phyloP scores from a whole-genome alignment of 805 yeast species.

The Tetrapisispora arboricola region DNA sequence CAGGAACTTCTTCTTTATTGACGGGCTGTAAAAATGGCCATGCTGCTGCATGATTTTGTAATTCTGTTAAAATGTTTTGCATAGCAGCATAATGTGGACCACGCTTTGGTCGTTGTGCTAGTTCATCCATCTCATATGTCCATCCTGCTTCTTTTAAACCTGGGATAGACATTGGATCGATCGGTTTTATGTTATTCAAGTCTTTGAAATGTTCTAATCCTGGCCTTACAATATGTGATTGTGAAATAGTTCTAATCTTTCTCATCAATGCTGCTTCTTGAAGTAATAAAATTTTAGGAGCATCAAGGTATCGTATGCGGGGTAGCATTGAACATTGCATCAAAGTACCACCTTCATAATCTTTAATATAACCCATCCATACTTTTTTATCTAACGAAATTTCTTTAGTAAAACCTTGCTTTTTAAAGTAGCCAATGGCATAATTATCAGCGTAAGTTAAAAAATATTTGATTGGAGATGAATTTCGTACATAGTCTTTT shows the following conservation, averaged over 20 bases:
- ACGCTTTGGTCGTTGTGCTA: conserved; percentile 89
- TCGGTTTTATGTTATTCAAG: conserved; percentile 34
- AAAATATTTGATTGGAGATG: conserved; percentile 77
- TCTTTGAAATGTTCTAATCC: conserved; percentile 68
- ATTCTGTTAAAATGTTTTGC: conserved; percentile 77
- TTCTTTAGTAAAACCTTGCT: conserved; percentile 96
- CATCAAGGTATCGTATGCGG: conserved; percentile 75
- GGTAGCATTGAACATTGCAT: conserved; percentile 98
- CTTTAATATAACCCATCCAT: conserved; percentile 99
- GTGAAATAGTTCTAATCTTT: conserved; percentile 69
- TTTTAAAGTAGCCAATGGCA: conserved; percentile 96
- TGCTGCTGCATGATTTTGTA: conserved; percentile 91
- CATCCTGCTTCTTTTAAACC: conserved; percentile 92
- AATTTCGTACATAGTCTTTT: conserved; percentile 86
- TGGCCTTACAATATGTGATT: conserved; percentile 69
- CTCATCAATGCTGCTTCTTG: conserved; percentile 88
- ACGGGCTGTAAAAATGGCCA: conserved; percentile 98
- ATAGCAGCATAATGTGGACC: conserved; percentile 91
- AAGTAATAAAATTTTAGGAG: conserved; percentile 69
- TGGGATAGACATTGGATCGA: conserved; percentile 81
- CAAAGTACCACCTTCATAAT: conserved; percentile 96
- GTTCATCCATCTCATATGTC: conserved; percentile 96
- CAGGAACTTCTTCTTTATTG: conserved; percentile 87
- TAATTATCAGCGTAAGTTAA: conserved; percentile 96
- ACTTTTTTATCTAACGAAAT: conserved; percentile 71